Conservation (phyloP, 2,329 filamentous ascomycete genomes). For the Fusarium nelsonii region DNA sequence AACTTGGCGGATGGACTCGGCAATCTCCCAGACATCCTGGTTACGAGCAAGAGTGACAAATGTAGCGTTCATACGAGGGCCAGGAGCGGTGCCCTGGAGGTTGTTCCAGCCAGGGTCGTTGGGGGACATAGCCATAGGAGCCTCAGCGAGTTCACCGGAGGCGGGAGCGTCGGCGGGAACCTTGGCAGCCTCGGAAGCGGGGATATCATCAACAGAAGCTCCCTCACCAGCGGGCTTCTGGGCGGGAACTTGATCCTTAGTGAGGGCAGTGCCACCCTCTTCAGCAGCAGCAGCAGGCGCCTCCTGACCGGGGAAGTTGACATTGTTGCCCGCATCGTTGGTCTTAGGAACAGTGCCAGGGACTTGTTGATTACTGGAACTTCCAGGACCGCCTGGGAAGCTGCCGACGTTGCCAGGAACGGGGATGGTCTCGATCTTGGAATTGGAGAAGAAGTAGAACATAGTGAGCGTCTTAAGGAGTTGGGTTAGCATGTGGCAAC, state of each 20-base stretch:
- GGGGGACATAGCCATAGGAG: conserved; percentile 63
- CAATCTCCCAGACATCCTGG: conserved; percentile 95
- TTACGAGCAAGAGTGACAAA: conserved; percentile 97
- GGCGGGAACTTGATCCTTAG: conserved; percentile 37
- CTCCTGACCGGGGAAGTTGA: conserved; percentile 44
- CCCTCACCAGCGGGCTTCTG: conserved; percentile 41
- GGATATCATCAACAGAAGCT: conserved; percentile 13
- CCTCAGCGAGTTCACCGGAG: conserved; percentile 48
- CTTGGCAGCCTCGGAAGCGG: conserved; percentile 25
- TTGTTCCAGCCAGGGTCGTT: conserved; percentile 66
- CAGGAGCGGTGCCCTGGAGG: conserved; percentile 66
- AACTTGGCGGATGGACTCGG: conserved; percentile 92
- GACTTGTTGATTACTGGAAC: conserved; percentile 36
- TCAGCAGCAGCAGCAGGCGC: conserved; percentile 25
- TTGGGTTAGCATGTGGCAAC: conserved; percentile 28
- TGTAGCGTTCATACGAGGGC: conserved; percentile 92
- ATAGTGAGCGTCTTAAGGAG: conserved; percentile 55
- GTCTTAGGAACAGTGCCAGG: conserved; percentile 39
- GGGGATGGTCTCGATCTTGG: conserved; percentile 60
- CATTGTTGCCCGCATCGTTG: conserved; percentile 38
- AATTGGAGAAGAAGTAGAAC: conserved; percentile 83
- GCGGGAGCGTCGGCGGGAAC: conserved; percentile 48
- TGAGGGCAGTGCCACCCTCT: conserved; percentile 30
- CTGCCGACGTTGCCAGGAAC: conserved; percentile 37
- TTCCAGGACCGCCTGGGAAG: conserved; percentile 46